Percentiles rank a stretch among this genome's conserved stretches.
Evolutionary conservation across 768 basidiomycete species (phyloP).

Genomic region (Boletus sp.): DNA sequence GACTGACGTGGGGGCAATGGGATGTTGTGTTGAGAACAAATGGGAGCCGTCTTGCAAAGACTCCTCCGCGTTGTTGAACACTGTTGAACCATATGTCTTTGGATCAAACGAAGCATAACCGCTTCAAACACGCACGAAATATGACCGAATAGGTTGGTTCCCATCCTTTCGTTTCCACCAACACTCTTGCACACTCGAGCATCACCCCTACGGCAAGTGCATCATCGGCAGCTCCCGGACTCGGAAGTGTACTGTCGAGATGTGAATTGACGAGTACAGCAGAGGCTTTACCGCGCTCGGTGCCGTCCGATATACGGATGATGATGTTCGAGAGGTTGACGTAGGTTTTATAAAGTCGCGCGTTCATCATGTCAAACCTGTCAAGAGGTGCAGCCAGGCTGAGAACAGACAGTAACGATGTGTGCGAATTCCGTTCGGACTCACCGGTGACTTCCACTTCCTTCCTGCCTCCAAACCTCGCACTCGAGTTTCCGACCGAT

Average conservation of each 20-base stretch:
- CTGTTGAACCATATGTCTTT: constrained; percentile 35
- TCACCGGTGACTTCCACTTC: constrained; percentile 84
- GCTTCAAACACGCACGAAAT: constrained; percentile 56
- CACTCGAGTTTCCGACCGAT: constrained; percentile 67
- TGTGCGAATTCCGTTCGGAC: constrained; percentile 21
- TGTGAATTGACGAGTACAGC: constrained; percentile 88
- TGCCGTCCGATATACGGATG: constrained; percentile 79
- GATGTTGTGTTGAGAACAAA: constrained; percentile 88
- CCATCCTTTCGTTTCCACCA: constrained; percentile 62
- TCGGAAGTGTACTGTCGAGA: constrained; percentile 85
- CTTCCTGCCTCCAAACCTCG: constrained; percentile 88
- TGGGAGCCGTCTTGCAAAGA: constrained; percentile 94
- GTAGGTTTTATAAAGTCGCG: constrained; percentile 82
- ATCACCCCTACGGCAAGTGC: constrained; percentile 86
- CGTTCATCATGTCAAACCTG: constrained; percentile 91
- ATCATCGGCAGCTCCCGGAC: constrained; percentile 88
- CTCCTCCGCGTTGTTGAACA: constrained; percentile 96
- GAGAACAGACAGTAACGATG: neutral
- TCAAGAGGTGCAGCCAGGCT: neutral
- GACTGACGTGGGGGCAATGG: constrained; percentile 62
- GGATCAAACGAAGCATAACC: neutral
- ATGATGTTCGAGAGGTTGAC: constrained; percentile 86
- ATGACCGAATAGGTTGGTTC: constrained; percentile 74
- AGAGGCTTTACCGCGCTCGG: constrained; percentile 66
- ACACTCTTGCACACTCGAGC: constrained; percentile 82